These are phyloP conservation scores for Cardiospermum halicacabum DNA, from an alignment of 345 rosid genomes.

Conservation along the genomic window DNA sequence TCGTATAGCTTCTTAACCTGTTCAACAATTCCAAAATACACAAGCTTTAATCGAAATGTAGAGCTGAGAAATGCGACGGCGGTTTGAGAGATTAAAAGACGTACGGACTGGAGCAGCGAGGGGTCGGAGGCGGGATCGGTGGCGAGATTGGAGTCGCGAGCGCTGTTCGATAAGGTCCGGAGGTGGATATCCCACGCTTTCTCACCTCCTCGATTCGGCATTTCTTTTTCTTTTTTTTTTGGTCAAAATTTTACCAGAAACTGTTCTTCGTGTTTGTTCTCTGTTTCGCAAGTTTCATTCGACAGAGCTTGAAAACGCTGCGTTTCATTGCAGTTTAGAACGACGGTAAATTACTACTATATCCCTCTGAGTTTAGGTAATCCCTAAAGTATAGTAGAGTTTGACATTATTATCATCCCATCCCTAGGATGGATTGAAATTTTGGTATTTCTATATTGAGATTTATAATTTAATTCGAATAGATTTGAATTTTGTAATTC, in stretches of 20 bases:
- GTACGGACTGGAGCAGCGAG: slow-evolving; percentile 64
- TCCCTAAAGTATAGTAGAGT: no score
- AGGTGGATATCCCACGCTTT: slow-evolving; percentile 76
- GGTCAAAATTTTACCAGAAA: background rate
- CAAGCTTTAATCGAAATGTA: background rate
- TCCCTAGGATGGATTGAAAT: no score
- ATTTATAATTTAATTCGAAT: no score
- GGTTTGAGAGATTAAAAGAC: slow-evolving; percentile 1
- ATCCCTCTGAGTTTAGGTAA: no score
- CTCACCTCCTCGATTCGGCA: slow-evolving; percentile 45
- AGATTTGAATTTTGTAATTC: no score
- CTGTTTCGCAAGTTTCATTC: no score
- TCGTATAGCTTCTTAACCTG: slow-evolving; percentile 75
- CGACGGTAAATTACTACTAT: no score
- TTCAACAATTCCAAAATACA: slow-evolving; percentile 5
- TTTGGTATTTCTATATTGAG: no score
- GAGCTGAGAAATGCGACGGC: background rate
- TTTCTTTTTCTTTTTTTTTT: slow-evolving; percentile 5
- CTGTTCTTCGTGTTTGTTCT: background rate
- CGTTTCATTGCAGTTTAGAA: no score
- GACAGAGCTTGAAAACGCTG: no score
- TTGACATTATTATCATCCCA: no score
- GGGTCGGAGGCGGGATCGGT: slow-evolving; percentile 77
- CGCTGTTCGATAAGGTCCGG: slow-evolving; percentile 56
- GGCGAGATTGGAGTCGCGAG: slow-evolving; percentile 64